A percentile compares a stretch with the other conserved stretches of the same genome.
phyloP scores from a whole-genome alignment of 805 yeast species.

The Ogataea zsoltii region DNA sequence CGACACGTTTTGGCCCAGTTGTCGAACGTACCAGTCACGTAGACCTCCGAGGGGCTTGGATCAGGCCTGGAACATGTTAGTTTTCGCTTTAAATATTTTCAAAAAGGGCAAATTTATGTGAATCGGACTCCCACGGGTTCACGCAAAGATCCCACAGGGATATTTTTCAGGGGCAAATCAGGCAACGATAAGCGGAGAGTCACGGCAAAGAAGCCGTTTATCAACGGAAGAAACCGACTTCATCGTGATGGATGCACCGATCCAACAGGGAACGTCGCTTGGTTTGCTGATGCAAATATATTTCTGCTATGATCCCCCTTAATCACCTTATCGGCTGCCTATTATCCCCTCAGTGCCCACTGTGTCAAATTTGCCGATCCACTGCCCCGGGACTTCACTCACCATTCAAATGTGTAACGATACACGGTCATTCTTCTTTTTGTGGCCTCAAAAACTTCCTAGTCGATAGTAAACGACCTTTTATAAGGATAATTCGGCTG shows the following conservation, averaged over 20 bases:
- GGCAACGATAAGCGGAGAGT: no score
- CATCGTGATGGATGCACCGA: no score
- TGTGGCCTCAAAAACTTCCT: not conserved
- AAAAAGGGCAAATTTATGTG: no score
- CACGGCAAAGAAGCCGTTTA: no score
- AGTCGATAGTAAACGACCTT: not conserved
- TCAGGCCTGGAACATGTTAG: conserved; percentile 31
- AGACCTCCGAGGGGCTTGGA: conserved; percentile 39
- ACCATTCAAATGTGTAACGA: conserved; percentile 29
- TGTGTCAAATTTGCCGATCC: not conserved
- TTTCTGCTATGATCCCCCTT: not conserved
- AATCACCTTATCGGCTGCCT: conserved; percentile 1
- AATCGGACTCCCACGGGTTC: not conserved
- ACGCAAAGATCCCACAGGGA: not conserved
- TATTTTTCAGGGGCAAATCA: no score
- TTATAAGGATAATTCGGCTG: not conserved
- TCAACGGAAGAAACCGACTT: no score
- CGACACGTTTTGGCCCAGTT: conserved; percentile 52
- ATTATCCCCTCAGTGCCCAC: conserved; percentile 1
- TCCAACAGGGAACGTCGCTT: no score
- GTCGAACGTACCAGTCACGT: conserved; percentile 62
- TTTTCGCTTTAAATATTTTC: no score
- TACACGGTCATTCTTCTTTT: conserved; percentile 15
- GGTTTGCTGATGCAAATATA: no score
- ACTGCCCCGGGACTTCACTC: conserved; percentile 7